These are phyloP conservation scores for Aspergillus fructus DNA, from an alignment of 2,329 filamentous ascomycete species.

Conservation along the genomic window DNA sequence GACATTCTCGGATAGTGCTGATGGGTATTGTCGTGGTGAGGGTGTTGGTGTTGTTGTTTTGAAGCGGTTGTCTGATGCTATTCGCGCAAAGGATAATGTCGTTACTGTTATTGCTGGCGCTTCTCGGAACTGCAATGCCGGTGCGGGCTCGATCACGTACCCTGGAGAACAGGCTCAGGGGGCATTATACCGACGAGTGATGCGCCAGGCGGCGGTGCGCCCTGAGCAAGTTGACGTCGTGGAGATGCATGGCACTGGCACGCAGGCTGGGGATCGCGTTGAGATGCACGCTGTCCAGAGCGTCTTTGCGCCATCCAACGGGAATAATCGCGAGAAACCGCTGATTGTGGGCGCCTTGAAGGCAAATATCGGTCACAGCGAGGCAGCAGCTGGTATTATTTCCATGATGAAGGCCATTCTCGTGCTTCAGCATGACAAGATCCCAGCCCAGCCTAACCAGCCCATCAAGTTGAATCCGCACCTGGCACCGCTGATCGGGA, in stretches of 20 bases:
- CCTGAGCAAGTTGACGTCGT: conserved; percentile 39
- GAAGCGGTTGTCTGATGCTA: conserved; percentile 52
- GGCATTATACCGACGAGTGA: conserved; percentile 35
- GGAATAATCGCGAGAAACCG: conserved; percentile 54
- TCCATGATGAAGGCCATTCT: conserved; percentile 61
- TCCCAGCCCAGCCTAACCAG: conserved; percentile 67
- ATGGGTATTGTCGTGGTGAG: conserved; percentile 57
- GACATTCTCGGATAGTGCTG: conserved; percentile 49
- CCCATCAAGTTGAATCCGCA: conserved; percentile 45
- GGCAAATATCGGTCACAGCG: conserved; percentile 47
- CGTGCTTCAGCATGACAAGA: conserved; percentile 62
- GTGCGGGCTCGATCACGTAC: conserved; percentile 48
- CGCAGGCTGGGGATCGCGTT: conserved; percentile 38
- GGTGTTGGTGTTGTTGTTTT: conserved; percentile 51
- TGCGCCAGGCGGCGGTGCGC: conserved; percentile 35
- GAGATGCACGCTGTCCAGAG: conserved; percentile 38
- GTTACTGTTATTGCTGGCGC: conserved; percentile 39
- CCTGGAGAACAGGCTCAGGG: conserved; percentile 40
- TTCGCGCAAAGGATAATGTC: conserved; percentile 49
- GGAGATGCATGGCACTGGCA: conserved; percentile 43
- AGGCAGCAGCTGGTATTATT: conserved; percentile 31
- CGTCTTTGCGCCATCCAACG: conserved; percentile 25
- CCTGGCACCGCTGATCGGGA: conserved; percentile 24
- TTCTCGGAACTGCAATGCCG: conserved; percentile 43
- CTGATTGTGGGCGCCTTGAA: conserved; percentile 34